Base-by-base conservation (phyloP, 2,329 filamentous ascomycete genomes). In the Simplicillium sp. region DNA sequence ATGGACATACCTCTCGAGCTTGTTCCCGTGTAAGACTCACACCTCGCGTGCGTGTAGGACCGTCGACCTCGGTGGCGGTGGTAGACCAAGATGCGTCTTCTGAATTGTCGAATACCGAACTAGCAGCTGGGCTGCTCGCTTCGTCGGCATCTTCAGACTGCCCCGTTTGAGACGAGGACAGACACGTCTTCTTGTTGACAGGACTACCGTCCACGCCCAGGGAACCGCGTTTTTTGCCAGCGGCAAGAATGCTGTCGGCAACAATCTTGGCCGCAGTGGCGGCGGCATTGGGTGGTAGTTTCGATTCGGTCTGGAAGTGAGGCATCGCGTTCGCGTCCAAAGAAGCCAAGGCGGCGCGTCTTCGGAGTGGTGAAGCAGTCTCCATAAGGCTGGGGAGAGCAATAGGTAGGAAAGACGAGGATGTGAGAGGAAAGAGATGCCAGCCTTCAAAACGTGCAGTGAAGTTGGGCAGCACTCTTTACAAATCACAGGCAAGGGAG, bases 51-150 rank as follows among this genome's bases (percentile, higher is more conserved):
- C 31, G 31, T 25, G 31, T 33, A 33, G 13, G 31, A 11, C 12
- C 31, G 12, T 13, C n/a, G 44, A 37, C 13, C 46, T 74, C 71
- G n/a, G 70, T 74, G 13, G 72, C 51, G 17, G 60, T 55, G 0
- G 71, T 75, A 16, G 60, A 61, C 53, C 69, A 70, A 5, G 72
- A 70, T 17, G 61, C 64, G 50, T 74, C 68, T 44, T 62, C 56
- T 1, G 70, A 71, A 42, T 54, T 59, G 53, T 76, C 72, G 45
- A 76, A 73, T 32, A 75, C 53, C 15, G 71, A 73, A 14, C 66
- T 68, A 12, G 64, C 58, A 38, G 66, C 65, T 4, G 70, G 64
- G 11, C 66, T 60, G 5, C 52, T 46, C 31, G 57, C 58, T 37
- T 49, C 54, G 34, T 57, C 58, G 28, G 47, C 41, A 6, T 29